A percentile compares a stretch with the other conserved stretches of the same genome.
phyloP scores from a whole-genome alignment of 768 basidiomycete genomes.

The Pulveroboletus frians region DNA sequence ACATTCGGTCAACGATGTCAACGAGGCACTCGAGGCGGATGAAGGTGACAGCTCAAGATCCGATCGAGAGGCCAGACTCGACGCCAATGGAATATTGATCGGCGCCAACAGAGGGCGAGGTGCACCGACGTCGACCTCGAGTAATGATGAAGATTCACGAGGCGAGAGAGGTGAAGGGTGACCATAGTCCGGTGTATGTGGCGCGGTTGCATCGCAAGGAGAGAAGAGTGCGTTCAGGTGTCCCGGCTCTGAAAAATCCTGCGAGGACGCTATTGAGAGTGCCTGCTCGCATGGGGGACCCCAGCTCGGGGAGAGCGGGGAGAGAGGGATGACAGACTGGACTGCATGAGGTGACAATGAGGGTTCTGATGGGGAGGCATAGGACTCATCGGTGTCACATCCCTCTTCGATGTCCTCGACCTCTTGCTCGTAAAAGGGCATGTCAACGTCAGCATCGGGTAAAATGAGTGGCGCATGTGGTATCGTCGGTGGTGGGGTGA shows the following conservation, averaged over 20 bases:
- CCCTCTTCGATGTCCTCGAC: conserved; percentile 14
- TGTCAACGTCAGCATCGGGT: conserved; percentile 32
- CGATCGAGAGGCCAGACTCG: conserved; percentile 4
- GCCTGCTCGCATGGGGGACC: conserved; percentile 11
- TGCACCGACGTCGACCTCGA: conserved; percentile 22
- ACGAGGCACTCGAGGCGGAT: conserved; percentile 10
- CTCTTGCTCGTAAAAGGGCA: conserved; percentile 10
- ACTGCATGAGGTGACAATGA: conserved; percentile 13
- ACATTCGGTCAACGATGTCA: conserved; percentile 21
- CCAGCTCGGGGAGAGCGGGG: conserved; percentile 36
- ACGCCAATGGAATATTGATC: conserved; percentile 23
- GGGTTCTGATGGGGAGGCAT: conserved; percentile 6
- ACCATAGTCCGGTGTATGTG: conserved; percentile 12
- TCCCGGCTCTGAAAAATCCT: conserved; percentile 17
- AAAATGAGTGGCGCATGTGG: conserved; percentile 34
- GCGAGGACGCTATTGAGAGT: conserved; percentile 11
- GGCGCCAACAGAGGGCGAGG: conserved; percentile 16
- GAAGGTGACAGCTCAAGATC: conserved; percentile 15
- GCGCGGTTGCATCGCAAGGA: conserved; percentile 6
- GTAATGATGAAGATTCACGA: conserved; percentile 18
- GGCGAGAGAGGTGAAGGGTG: conserved; percentile 15
- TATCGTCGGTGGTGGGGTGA: conserved; percentile 42
- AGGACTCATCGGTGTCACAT: conserved; percentile 20
- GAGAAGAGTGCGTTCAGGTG: conserved; percentile 18
- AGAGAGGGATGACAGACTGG: conserved; percentile 21